Conservation (phyloP, 192 early-diverging fungal species). For the Neocallimastix lanati region DNA sequence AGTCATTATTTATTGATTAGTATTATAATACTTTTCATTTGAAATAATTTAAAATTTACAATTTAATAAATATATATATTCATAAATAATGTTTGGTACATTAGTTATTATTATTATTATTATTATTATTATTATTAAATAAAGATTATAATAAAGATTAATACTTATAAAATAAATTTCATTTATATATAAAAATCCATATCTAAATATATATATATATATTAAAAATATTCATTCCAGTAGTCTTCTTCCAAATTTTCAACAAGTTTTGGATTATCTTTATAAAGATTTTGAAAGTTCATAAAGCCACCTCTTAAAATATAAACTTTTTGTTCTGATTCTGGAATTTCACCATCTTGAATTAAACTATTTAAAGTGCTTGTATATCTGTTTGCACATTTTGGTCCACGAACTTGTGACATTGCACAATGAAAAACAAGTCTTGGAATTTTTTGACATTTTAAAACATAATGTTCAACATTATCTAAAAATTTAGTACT, state of each 20-base stretch:
- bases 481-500: constrained; percentile 31
- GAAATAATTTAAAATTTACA: too few species aligned
- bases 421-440: constrained; percentile 76
- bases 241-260: constrained; percentile 31
- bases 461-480: constrained; percentile 4
- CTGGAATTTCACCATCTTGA: background rate
- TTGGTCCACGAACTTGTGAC: constrained; percentile 67
- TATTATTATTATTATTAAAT: too few species aligned
- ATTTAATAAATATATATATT: too few species aligned
- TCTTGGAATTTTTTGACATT: constrained; percentile 22
- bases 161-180: too few species aligned
- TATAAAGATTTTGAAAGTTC: constrained; percentile 38
- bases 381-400: constrained; percentile 43
- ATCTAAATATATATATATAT: too few species aligned
- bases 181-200: too few species aligned
- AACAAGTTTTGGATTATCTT: constrained; percentile 30
- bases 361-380: constrained; percentile 1
- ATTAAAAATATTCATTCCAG: constrained; percentile 17
- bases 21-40: too few species aligned
- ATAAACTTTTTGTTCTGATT: constrained; percentile 22
- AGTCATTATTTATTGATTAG: too few species aligned
- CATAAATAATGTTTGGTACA: too few species aligned
- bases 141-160: too few species aligned
- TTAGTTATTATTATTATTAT: too few species aligned
- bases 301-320: constrained; percentile 48